These are phyloP conservation scores for Blastobotrys elegans DNA, from an alignment of 1,139 yeast species.

Conservation along the genomic window DNA sequence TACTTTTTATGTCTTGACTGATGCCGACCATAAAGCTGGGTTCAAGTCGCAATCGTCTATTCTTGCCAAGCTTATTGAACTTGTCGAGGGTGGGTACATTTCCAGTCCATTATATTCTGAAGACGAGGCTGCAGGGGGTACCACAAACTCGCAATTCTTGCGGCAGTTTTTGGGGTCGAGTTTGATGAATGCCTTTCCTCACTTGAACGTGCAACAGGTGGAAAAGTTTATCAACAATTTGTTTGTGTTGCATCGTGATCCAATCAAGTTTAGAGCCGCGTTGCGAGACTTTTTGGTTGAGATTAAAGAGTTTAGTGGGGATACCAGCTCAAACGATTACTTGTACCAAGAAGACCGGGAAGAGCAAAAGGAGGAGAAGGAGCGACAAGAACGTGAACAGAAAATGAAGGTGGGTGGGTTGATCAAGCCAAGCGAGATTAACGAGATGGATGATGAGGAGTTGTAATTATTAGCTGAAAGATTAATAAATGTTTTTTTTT, in stretches of 20 bases:
- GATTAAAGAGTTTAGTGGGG: conserved; percentile 94
- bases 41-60: conserved; percentile 84
- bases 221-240: conserved; percentile 75
- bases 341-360: conserved; percentile 93
- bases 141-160: conserved; percentile 72
- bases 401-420: conserved; percentile 91
- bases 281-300: conserved; percentile 95
- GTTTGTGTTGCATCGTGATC: conserved; percentile 63
- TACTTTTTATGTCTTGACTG: conserved; percentile 88
- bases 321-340: conserved; percentile 69
- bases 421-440: conserved; percentile 94
- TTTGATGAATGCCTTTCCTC: conserved; percentile 84
- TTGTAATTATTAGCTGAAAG: background rate
- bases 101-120: conserved; percentile 69
- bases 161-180: conserved; percentile 79
- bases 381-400: conserved; percentile 65
- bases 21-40: conserved; percentile 96
- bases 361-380: conserved; percentile 64
- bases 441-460: conserved; percentile 44
- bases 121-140: conserved; percentile 69
- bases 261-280: conserved; percentile 71
- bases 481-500: too few species aligned
- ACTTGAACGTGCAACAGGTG: conserved; percentile 78
- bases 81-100: conserved; percentile 74
- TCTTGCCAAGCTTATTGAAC: conserved; percentile 74